Percentiles rank a stretch among this genome's conserved stretches.
These are phyloP conservation scores for Fusarium sororula DNA, from an alignment of 2,329 filamentous ascomycete species.

Conservation along the genomic window DNA sequence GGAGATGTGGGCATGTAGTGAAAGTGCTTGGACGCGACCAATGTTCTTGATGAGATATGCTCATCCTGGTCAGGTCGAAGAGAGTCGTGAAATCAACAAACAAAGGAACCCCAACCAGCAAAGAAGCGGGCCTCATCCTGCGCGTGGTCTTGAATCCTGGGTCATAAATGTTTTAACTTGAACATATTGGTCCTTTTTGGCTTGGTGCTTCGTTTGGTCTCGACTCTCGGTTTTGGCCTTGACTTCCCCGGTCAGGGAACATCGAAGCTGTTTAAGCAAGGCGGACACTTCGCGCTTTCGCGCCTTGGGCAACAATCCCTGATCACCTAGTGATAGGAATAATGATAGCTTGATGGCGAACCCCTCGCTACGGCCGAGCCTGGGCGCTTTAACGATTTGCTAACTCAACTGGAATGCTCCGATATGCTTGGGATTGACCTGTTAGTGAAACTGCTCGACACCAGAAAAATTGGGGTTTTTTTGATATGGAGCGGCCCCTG, in stretches of 20 bases:
- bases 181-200: slow-evolving; percentile 23
- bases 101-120: slow-evolving; percentile 14
- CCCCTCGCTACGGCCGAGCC: slow-evolving; percentile 19
- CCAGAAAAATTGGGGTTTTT: slow-evolving; percentile 14
- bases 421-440: slow-evolving; percentile 2
- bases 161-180: slow-evolving; percentile 22
- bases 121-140: slow-evolving; percentile 26
- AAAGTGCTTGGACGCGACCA: slow-evolving; percentile 19
- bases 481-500: slow-evolving; percentile 21
- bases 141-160: slow-evolving; percentile 18
- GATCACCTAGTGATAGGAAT: slow-evolving; percentile 5
- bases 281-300: slow-evolving; percentile 29
- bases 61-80: slow-evolving; percentile 27
- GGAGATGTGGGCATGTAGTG: slow-evolving; percentile 22
- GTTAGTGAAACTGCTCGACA: slow-evolving; percentile 10
- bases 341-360: slow-evolving; percentile 15
- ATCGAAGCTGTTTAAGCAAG: slow-evolving; percentile 13
- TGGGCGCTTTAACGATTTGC: slow-evolving; percentile 10
- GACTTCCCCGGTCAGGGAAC: slow-evolving; percentile 14
- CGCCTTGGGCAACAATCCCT: slow-evolving; percentile 25
- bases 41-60: slow-evolving; percentile 2
- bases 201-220: slow-evolving; percentile 24
- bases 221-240: slow-evolving; percentile 16
- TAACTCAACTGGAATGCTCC: background rate
- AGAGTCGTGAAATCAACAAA: slow-evolving; percentile 23